Evolutionary conservation across 805 yeast species (phyloP), one percentile per base, ranked within the genome.

Genomic region (Candida golubevii): DNA sequence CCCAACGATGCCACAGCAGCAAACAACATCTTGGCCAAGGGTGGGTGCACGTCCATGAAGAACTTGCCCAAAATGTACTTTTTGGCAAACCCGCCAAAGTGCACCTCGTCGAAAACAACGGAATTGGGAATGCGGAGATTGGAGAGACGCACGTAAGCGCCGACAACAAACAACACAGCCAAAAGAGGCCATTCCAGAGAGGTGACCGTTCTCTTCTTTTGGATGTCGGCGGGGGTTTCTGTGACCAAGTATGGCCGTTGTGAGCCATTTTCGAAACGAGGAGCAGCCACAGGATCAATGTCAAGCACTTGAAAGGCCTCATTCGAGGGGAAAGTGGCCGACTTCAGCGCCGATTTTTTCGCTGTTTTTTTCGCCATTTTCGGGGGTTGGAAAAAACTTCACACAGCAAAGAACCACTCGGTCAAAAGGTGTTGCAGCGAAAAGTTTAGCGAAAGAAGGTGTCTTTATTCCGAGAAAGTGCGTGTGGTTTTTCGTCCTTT

Each of bases 71-170:
- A 63, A 42, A 82, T 74, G 67, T 89, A 93, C 65, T 86, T 82
- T 46, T 83, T 76, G 29, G 97, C 96, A 67, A 91, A 93, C n/a
- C 95, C 95, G 45, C 99, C 99, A 58, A 93, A 93, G 65, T 87
- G 95, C 34, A 86, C 93, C 64, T 91, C 99, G 63, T 89, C 96
- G 53, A 87, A 87, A 10, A 91, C 96, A 32, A 89, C 95, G 27
- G 90, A 80, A 56, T 80, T 66, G 33, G 99, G 99, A 49, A 67
- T 59, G 26, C 76, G 69, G 46, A 93, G 69, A 42, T 75, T 69
- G 52, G 72, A 69, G 42, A 85, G 70, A 54, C 99, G 80, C 39
- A 88, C 76, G 38, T 64, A 56, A 10, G 72, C 49, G 0, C 96
- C 77, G 1, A 73, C 53, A n/a, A 78, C 56, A 42, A 87, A 66